A percentile compares a stretch with the other conserved stretches of the same genome.
Conservation (phyloP, 768 basidiomycete species). For the Mycena haematopus region DNA sequence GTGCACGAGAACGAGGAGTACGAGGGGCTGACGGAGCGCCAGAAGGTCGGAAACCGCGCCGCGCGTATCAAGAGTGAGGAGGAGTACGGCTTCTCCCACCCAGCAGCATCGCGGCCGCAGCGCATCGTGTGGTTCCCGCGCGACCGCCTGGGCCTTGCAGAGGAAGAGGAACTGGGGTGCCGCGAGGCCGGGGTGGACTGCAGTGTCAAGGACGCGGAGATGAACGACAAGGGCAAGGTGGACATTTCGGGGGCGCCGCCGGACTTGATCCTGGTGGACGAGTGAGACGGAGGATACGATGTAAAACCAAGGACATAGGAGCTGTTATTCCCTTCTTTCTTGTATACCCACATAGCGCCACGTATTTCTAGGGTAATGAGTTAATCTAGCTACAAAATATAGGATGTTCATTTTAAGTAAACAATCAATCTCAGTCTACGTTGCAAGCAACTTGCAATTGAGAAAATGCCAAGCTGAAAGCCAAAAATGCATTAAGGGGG, state of each 20-base stretch:
- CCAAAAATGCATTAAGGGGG: slow-evolving; percentile 19
- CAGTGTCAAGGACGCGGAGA: slow-evolving; percentile 54
- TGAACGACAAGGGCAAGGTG: slow-evolving; percentile 66
- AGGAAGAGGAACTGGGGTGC: slow-evolving; percentile 67
- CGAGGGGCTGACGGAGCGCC: slow-evolving; percentile 18
- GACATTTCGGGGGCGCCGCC: slow-evolving; percentile 44
- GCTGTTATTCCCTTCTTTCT: background rate
- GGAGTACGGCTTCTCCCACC: slow-evolving; percentile 85
- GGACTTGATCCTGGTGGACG: slow-evolving; percentile 36
- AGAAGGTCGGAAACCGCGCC: slow-evolving; percentile 18
- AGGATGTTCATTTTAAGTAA: too few relatives aligned
- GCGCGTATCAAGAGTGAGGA: slow-evolving; percentile 36
- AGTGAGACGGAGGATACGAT: slow-evolving; percentile 14
- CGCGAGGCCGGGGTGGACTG: slow-evolving; percentile 57
- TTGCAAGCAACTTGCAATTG: too few relatives aligned
- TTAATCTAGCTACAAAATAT: too few relatives aligned
- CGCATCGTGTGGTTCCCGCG: slow-evolving; percentile 84
- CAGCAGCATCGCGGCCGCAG: slow-evolving; percentile 77
- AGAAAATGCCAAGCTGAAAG: too few relatives aligned
- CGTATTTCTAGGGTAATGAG: too few relatives aligned
- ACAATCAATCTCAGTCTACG: too few relatives aligned
- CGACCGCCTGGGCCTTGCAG: slow-evolving; percentile 69
- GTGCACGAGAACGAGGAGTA: slow-evolving; percentile 24
- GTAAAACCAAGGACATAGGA: background rate
- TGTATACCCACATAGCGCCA: too few relatives aligned